Conservation (phyloP, 441 rosid genomes). For the Hypseocharis bilobata region DNA sequence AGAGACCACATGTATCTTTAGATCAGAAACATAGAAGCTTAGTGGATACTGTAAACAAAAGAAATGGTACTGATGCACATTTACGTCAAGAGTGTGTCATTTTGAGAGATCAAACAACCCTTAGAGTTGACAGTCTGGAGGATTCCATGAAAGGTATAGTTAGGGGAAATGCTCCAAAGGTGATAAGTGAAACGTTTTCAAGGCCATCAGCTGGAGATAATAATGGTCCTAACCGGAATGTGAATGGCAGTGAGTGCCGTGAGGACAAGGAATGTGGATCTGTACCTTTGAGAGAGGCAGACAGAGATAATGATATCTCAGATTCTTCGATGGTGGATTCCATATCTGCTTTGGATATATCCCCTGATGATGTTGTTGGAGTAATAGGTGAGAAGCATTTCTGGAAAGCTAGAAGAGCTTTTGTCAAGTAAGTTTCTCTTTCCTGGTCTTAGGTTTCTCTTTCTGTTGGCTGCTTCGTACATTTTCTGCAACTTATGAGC, state of each 20-base stretch:
- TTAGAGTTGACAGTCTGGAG: slow-evolving; percentile 21
- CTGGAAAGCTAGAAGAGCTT: slow-evolving; percentile 22
- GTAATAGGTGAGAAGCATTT: slow-evolving; percentile 23
- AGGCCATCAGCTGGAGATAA: slow-evolving; percentile 24
- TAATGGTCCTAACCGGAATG: slow-evolving; percentile 19
- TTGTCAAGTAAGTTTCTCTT: slow-evolving; percentile 19
- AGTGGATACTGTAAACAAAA: slow-evolving; percentile 14
- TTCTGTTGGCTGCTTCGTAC: background rate
- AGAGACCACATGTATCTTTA: slow-evolving; percentile 28
- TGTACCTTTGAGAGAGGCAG: slow-evolving; percentile 1
- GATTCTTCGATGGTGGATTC: slow-evolving; percentile 6
- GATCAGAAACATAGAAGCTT: slow-evolving; percentile 26
- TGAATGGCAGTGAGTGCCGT: background rate
- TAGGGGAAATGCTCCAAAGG: slow-evolving; percentile 24
- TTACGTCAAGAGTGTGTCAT: slow-evolving; percentile 20
- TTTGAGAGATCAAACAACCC: slow-evolving; percentile 20
- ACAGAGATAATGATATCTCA: background rate
- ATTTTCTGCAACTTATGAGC: slow-evolving; percentile 3
- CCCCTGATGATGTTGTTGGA: slow-evolving; percentile 21
- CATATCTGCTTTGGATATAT: slow-evolving; percentile 5
- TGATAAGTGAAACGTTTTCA: slow-evolving; percentile 30
- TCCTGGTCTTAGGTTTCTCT: too few relatives aligned
- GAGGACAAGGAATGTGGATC: background rate
- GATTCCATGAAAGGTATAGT: slow-evolving; percentile 22
- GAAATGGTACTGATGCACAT: slow-evolving; percentile 13